phyloP scores from a whole-genome alignment of 805 yeast species.

The Komagataella pastoris region DNA sequence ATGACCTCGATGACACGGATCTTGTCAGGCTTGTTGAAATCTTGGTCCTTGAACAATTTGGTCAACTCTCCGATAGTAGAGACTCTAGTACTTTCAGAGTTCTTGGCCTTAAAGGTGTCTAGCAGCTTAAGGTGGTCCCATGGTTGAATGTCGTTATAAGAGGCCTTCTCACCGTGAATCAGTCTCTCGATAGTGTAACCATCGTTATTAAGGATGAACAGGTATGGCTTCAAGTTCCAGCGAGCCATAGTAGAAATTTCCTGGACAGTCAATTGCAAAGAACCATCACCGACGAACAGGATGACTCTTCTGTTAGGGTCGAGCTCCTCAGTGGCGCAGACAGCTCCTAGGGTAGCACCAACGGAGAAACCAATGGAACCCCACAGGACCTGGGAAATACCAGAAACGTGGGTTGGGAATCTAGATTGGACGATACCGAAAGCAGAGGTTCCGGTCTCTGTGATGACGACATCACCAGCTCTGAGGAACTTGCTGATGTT shows the following conservation, averaged over 20 bases:
- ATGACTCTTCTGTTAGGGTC: conserved; percentile 50
- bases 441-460: conserved; percentile 69
- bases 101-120: conserved; percentile 45
- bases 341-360: conserved; percentile 59
- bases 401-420: conserved; percentile 48
- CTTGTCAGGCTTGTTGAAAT: conserved; percentile 40
- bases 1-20: conserved; percentile 56
- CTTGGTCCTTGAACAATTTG: conserved; percentile 28
- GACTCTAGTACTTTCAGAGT: conserved; percentile 36
- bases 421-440: conserved; percentile 56
- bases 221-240: conserved; percentile 54
- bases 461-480: conserved; percentile 53
- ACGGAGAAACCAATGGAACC: conserved; percentile 64
- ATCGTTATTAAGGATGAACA: conserved; percentile 56
- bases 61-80: conserved; percentile 46
- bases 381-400: conserved; percentile 67
- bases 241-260: conserved; percentile 59
- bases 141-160: conserved; percentile 53
- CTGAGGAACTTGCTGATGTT: conserved; percentile 46
- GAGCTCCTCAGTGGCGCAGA: conserved; percentile 52
- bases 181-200: conserved; percentile 69
- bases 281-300: conserved; percentile 65
- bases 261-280: conserved; percentile 62
- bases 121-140: conserved; percentile 53
- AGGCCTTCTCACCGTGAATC: conserved; percentile 55